Evolutionary conservation across 495 filamentous ascomycete species (phyloP).

Genomic region (Penicillium lagena): DNA sequence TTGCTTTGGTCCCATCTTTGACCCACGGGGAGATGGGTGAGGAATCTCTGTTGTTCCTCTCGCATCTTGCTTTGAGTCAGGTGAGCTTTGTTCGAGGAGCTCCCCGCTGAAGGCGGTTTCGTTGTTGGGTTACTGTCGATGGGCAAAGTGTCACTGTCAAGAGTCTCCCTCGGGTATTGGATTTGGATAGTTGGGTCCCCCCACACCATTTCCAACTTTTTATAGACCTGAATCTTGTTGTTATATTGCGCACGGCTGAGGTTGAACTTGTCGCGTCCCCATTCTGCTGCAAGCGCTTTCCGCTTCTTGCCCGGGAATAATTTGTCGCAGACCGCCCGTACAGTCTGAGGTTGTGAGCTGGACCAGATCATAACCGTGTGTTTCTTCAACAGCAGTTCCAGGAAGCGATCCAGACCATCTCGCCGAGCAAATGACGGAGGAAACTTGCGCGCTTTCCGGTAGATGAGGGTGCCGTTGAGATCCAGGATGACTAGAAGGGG

Average conservation of each 20-base stretch:
- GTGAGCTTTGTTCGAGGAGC: background rate
- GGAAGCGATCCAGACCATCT: slow-evolving; percentile 56
- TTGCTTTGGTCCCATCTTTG: slow-evolving; percentile 70
- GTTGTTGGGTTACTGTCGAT: background rate
- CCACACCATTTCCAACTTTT: slow-evolving; percentile 73
- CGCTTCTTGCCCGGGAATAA: slow-evolving; percentile 41
- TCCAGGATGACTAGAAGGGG: slow-evolving; percentile 77
- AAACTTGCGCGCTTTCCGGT: slow-evolving; percentile 47
- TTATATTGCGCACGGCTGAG: slow-evolving; percentile 58
- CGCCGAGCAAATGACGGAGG: slow-evolving; percentile 53
- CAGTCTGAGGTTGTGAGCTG: slow-evolving; percentile 67
- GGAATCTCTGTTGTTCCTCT: background rate
- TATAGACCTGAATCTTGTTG: slow-evolving; percentile 79
- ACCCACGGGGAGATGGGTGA: background rate
- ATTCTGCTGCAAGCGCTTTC: slow-evolving; percentile 55
- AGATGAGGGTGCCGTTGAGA: slow-evolving; percentile 84
- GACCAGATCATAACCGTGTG: slow-evolving; percentile 89
- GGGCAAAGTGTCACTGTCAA: background rate
- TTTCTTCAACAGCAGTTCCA: slow-evolving; percentile 56
- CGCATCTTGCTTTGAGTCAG: background rate
- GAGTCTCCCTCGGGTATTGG: slow-evolving; percentile 31
- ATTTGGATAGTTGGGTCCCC: slow-evolving; percentile 40
- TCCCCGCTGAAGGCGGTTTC: background rate
- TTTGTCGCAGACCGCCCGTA: slow-evolving; percentile 47
- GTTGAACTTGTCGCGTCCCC: slow-evolving; percentile 75